Evolutionary conservation across 116 monocot genomes (phyloP).

Genomic region (Trichopus zeylanicus): DNA sequence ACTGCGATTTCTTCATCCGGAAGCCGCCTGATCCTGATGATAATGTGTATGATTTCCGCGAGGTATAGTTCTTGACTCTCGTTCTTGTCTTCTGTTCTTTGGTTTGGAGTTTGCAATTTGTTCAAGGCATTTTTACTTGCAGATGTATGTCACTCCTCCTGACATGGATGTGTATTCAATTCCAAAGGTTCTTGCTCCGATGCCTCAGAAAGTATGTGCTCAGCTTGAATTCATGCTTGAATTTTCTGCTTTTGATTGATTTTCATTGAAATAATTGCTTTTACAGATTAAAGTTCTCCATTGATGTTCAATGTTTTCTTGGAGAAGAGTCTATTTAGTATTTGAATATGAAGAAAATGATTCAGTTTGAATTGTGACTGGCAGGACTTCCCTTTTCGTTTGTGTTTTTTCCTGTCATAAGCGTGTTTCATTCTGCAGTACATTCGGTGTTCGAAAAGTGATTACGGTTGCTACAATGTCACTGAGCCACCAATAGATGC

Average conservation of each 20-base stretch:
- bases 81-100: not conserved
- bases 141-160: slow-evolving; percentile 97
- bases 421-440: slow-evolving; percentile 25
- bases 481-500: slow-evolving; percentile 89
- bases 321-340: too few relatives aligned
- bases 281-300: not conserved
- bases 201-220: slow-evolving; percentile 76
- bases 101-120: not conserved
- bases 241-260: not conserved
- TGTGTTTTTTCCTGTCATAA: not conserved
- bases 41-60: slow-evolving; percentile 83
- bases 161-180: slow-evolving; percentile 92
- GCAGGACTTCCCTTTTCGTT: too few relatives aligned
- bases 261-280: not conserved
- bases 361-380: too few relatives aligned
- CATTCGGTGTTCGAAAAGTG: slow-evolving; percentile 73
- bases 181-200: slow-evolving; percentile 70
- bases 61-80: slow-evolving; percentile 26
- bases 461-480: slow-evolving; percentile 77
- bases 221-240: not conserved
- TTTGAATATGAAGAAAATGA: too few relatives aligned
- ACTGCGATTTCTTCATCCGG: slow-evolving; percentile 90
- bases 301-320: not conserved
- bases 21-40: slow-evolving; percentile 86
- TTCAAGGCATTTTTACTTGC: slow-evolving; percentile 22